phyloP scores from a whole-genome alignment of 495 filamentous ascomycete species.

The Cairneyella variabilis region DNA sequence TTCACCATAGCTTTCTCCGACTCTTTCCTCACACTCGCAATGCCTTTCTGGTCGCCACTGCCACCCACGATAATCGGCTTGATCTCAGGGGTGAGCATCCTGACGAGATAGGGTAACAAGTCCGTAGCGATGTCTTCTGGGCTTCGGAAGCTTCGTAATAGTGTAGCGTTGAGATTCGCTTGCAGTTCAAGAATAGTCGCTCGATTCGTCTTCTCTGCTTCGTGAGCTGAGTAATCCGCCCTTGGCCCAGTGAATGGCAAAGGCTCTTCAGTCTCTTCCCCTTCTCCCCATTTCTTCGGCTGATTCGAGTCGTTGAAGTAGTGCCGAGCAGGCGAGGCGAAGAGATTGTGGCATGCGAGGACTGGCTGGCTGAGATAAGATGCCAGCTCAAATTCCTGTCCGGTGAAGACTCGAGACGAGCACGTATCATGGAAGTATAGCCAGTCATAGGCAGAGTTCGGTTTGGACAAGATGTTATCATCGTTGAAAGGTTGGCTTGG shows the following conservation, averaged over 20 bases:
- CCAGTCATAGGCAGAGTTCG: slow-evolving; percentile 85
- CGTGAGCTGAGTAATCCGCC: slow-evolving; percentile 75
- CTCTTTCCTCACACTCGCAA: slow-evolving; percentile 83
- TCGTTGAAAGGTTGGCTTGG: slow-evolving; percentile 86
- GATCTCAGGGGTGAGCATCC: slow-evolving; percentile 81
- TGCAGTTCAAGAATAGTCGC: slow-evolving; percentile 50
- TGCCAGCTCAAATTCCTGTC: slow-evolving; percentile 83
- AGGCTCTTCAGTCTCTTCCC: slow-evolving; percentile 48
- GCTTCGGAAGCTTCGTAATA: slow-evolving; percentile 73
- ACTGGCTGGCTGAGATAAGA: slow-evolving; percentile 82
- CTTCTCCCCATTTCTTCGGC: slow-evolving; percentile 43
- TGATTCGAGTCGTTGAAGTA: slow-evolving; percentile 29
- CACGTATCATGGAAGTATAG: slow-evolving; percentile 87
- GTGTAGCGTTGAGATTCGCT: slow-evolving; percentile 51
- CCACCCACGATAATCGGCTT: slow-evolving; percentile 88
- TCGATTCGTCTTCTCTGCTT: slow-evolving; percentile 65
- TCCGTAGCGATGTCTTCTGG: slow-evolving; percentile 71
- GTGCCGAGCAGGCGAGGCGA: slow-evolving; percentile 55
- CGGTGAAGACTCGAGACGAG: slow-evolving; percentile 65
- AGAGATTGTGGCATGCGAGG: slow-evolving; percentile 88
- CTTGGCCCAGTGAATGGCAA: slow-evolving; percentile 75
- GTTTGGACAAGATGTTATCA: slow-evolving; percentile 85
- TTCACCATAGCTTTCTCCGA: slow-evolving; percentile 75
- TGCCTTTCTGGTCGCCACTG: slow-evolving; percentile 56
- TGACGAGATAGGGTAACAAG: slow-evolving; percentile 75